Percentiles rank a stretch among this genome's conserved stretches.
Conservation (phyloP, 495 filamentous ascomycete species). For the Parathielavia appendiculata region DNA sequence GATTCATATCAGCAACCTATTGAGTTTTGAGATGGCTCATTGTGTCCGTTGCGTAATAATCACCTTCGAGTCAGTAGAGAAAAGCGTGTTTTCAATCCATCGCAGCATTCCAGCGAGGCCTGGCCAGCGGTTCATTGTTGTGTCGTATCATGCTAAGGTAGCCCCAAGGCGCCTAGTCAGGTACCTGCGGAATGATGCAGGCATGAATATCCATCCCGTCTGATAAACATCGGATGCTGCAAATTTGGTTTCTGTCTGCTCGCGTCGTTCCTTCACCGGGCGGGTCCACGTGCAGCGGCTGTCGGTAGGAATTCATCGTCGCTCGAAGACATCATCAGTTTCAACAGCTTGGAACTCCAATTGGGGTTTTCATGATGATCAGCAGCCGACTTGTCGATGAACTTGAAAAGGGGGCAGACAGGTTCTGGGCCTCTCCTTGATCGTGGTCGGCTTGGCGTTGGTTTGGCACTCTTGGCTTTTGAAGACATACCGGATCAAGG, state of each 20-base stretch:
- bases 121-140: too few relatives aligned
- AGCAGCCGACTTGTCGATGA: background rate
- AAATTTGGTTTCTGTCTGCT: background rate
- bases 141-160: background rate
- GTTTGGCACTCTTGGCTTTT: background rate
- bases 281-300: too few relatives aligned
- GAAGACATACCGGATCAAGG: background rate
- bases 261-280: too few relatives aligned
- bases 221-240: background rate
- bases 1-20: too few relatives aligned
- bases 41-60: too few relatives aligned
- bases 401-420: background rate
- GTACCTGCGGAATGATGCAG: conserved; percentile 11
- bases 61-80: too few relatives aligned
- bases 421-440: background rate
- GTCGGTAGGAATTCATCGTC: too few relatives aligned
- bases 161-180: conserved; percentile 12
- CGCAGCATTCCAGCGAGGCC: too few relatives aligned
- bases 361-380: background rate
- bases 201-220: background rate
- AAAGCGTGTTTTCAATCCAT: too few relatives aligned
- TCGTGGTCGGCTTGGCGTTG: conserved; percentile 1
- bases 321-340: too few relatives aligned
- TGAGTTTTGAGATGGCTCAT: too few relatives aligned
- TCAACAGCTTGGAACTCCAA: background rate